Evolutionary conservation across 2,329 filamentous ascomycete genomes (phyloP).

Genomic region (Aspergillus neotritici): DNA sequence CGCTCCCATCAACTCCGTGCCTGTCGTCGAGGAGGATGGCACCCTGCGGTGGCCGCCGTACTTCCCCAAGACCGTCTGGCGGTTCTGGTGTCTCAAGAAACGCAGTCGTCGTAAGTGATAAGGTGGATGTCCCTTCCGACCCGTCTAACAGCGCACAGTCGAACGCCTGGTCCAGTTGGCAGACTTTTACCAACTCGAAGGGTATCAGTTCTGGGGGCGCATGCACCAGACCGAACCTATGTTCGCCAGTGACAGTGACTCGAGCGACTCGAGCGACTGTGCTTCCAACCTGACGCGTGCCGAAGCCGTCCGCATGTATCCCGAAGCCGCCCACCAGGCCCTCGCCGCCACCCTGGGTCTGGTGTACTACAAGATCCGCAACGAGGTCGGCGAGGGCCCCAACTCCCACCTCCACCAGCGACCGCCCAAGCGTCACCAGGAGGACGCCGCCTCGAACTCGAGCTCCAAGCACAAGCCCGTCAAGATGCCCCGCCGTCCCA

Average conservation of each 20-base stretch:
- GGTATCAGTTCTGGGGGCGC: conserved; percentile 35
- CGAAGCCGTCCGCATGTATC: conserved; percentile 32
- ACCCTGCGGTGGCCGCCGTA: conserved; percentile 32
- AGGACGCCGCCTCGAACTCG: conserved; percentile 29
- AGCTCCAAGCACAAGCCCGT: conserved; percentile 31
- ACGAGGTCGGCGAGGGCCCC: conserved; percentile 34
- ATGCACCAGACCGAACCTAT: conserved; percentile 27
- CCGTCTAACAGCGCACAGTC: conserved; percentile 22
- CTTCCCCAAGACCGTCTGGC: conserved; percentile 37
- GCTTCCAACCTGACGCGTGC: conserved; percentile 30
- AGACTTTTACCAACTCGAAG: conserved; percentile 37
- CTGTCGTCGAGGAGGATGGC: conserved; percentile 31
- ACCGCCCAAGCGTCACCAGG: conserved; percentile 33
- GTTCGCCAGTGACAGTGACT: conserved; percentile 32
- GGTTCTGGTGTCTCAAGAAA: conserved; percentile 40
- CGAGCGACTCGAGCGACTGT: conserved; percentile 35
- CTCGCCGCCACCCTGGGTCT: conserved; percentile 36
- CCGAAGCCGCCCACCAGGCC: conserved; percentile 37
- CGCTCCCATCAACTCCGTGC: conserved; percentile 35
- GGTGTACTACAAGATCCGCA: conserved; percentile 39
- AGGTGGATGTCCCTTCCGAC: conserved; percentile 2
- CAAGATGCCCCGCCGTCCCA: conserved; percentile 31
- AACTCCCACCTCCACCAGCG: conserved; percentile 20
- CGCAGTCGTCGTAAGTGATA: conserved; percentile 33
- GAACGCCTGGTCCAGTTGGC: conserved; percentile 35